Percentiles rank a stretch among this genome's conserved stretches.
These are phyloP conservation scores for Claviceps humidiphila DNA, from an alignment of 2,329 filamentous ascomycete species.

Conservation along the genomic window DNA sequence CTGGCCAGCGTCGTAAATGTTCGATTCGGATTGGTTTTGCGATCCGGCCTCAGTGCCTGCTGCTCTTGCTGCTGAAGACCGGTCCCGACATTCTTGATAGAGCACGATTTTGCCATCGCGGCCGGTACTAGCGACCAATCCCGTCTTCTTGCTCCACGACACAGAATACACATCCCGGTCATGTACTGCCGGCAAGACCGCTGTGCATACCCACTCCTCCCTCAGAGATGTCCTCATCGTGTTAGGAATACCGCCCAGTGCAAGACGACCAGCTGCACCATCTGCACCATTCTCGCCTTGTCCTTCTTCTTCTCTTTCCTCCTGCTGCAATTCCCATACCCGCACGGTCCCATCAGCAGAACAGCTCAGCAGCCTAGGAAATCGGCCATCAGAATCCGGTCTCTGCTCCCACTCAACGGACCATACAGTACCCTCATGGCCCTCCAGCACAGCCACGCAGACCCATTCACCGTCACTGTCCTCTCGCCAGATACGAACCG, in stretches of 20 bases:
- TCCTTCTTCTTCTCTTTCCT: slow-evolving; percentile 32
- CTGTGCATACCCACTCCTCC: slow-evolving; percentile 74
- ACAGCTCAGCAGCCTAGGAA: slow-evolving; percentile 61
- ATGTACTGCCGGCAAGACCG: slow-evolving; percentile 61
- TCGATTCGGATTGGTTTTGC: not conserved
- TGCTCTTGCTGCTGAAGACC: no score
- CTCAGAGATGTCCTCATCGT: slow-evolving; percentile 69
- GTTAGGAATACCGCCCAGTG: slow-evolving; percentile 60
- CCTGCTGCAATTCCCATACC: slow-evolving; percentile 59
- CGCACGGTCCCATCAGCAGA: slow-evolving; percentile 72
- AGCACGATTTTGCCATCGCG: slow-evolving; percentile 74
- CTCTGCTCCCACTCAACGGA: slow-evolving; percentile 57
- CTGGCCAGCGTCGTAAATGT: slow-evolving; percentile 2
- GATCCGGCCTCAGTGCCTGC: no score
- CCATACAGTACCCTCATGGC: slow-evolving; percentile 83
- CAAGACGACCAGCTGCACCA: slow-evolving; percentile 22
- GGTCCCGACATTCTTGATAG: slow-evolving; percentile 49
- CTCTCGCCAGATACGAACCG: slow-evolving; percentile 76
- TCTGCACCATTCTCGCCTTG: slow-evolving; percentile 10
- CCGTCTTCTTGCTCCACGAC: slow-evolving; percentile 66
- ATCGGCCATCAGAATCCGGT: slow-evolving; percentile 23
- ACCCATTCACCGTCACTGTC: slow-evolving; percentile 86
- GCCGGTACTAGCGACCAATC: slow-evolving; percentile 73
- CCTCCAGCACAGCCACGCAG: slow-evolving; percentile 68
- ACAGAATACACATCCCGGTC: slow-evolving; percentile 73